These are phyloP conservation scores for Bruguiera gymnorhiza DNA, from an alignment of 345 rosid species.

Conservation along the genomic window DNA sequence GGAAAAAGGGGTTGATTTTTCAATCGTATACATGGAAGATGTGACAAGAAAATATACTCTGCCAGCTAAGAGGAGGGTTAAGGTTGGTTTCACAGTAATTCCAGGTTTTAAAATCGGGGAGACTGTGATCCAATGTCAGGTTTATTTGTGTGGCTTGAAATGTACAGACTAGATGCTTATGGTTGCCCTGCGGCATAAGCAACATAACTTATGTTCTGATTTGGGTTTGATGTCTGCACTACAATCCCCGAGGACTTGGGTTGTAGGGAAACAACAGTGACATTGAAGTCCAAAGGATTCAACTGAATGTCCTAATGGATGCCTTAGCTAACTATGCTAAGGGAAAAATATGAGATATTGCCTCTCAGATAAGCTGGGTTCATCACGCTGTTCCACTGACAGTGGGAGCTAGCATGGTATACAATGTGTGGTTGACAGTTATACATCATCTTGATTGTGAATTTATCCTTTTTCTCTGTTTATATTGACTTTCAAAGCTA, in stretches of 20 bases:
- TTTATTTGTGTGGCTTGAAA: conserved; percentile 53
- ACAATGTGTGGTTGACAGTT: conserved; percentile 11
- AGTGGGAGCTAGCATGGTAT: conserved; percentile 7
- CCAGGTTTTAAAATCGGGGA: conserved; percentile 84
- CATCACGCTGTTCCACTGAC: conserved; percentile 2
- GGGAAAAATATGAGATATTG: conserved; percentile 8
- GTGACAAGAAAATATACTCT: conserved; percentile 38
- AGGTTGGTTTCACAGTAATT: conserved; percentile 84
- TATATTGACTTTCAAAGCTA: conserved; percentile 4
- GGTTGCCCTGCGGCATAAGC: neutral
- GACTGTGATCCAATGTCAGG: conserved; percentile 74
- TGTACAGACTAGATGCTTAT: conserved; percentile 38
- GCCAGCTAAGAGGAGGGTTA: conserved; percentile 37
- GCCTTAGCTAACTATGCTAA: conserved; percentile 5
- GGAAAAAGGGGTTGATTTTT: conserved; percentile 74
- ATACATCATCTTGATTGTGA: conserved; percentile 15
- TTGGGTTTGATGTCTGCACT: conserved; percentile 6
- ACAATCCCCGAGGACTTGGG: conserved; percentile 10
- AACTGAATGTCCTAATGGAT: conserved; percentile 10
- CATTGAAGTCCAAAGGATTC: conserved; percentile 17
- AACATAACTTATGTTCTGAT: conserved; percentile 3
- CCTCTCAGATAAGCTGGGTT: conserved; percentile 11
- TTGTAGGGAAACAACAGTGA: neutral
- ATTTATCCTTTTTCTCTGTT: neutral
- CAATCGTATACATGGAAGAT: conserved; percentile 86